These are phyloP conservation scores for Calonectria hongkongensis DNA, from an alignment of 2,329 filamentous ascomycete genomes.

Conservation along the genomic window DNA sequence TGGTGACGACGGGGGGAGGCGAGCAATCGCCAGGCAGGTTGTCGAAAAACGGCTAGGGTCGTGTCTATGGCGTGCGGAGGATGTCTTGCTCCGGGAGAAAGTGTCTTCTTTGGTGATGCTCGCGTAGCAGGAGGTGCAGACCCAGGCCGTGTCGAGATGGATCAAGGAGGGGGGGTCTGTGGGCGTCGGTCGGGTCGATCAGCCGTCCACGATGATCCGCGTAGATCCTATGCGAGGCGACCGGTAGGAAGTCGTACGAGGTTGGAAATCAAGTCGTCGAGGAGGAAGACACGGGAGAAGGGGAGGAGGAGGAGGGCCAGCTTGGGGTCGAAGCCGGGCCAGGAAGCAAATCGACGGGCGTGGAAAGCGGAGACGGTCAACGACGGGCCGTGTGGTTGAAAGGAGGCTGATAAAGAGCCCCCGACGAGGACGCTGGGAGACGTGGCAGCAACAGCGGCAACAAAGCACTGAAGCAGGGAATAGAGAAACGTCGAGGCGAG, in stretches of 20 bases:
- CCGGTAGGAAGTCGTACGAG: constrained; percentile 2
- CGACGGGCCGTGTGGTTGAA: constrained; percentile 11
- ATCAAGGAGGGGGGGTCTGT: constrained; percentile 34
- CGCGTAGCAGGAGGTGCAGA: constrained; percentile 1
- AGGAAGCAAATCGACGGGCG: constrained; percentile 19
- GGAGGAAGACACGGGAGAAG: not conserved
- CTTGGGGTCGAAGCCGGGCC: constrained; percentile 22
- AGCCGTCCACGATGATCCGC: constrained; percentile 19
- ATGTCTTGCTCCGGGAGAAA: not conserved
- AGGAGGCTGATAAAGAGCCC: constrained; percentile 20
- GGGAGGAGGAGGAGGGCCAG: constrained; percentile 5
- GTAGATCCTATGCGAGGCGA: not conserved
- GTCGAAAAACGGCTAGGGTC: constrained; percentile 36
- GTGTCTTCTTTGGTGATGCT: constrained; percentile 17
- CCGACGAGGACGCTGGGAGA: constrained; percentile 12
- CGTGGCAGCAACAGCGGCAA: constrained; percentile 20
- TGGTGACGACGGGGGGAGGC: constrained; percentile 50
- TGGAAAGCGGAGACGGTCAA: constrained; percentile 35
- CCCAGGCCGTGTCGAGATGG: constrained; percentile 26
- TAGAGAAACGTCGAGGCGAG: constrained; percentile 7
- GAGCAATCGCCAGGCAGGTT: constrained; percentile 40
- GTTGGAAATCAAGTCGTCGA: constrained; percentile 5
- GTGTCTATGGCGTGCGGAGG: constrained; percentile 32
- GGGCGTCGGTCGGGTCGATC: constrained; percentile 34
- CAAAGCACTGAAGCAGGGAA: constrained; percentile 18